These are phyloP conservation scores for Fusarium concolor DNA, from an alignment of 2,329 filamentous ascomycete species.

Conservation along the genomic window DNA sequence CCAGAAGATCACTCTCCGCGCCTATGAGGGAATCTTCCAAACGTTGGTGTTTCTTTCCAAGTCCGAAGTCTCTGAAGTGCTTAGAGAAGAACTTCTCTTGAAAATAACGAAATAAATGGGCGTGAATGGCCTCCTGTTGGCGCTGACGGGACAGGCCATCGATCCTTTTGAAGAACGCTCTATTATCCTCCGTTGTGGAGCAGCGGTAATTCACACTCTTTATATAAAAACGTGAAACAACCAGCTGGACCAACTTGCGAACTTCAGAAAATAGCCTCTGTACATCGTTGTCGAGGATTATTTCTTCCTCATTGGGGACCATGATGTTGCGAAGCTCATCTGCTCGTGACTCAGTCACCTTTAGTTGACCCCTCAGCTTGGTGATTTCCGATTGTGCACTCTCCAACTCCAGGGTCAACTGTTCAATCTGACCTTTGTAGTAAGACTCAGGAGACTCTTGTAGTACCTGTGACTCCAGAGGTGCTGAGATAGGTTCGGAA, in stretches of 20 bases:
- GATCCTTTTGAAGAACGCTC: background rate
- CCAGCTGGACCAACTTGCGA: background rate
- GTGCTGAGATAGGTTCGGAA: too few relatives aligned
- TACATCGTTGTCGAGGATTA: too few relatives aligned
- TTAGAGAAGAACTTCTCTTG: too few relatives aligned
- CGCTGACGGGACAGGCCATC: background rate
- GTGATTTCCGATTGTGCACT: background rate
- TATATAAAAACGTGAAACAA: background rate
- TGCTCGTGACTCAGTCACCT: background rate
- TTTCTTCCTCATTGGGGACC: background rate
- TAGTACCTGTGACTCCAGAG: too few relatives aligned
- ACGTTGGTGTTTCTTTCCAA: too few relatives aligned
- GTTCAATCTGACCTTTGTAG: background rate
- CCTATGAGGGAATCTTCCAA: too few relatives aligned
- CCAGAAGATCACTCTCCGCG: too few relatives aligned
- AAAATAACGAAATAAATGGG: too few relatives aligned
- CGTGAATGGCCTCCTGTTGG: background rate
- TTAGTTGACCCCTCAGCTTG: background rate
- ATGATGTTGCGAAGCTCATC: background rate
- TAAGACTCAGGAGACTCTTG: too few relatives aligned
- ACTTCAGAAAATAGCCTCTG: background rate
- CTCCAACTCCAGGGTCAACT: background rate
- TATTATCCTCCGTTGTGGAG: background rate
- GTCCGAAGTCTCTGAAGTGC: too few relatives aligned
- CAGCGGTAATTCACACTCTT: rapidly evolving